Conservation (phyloP, 495 filamentous ascomycete species). For the Polyplosphaeria fusca region DNA sequence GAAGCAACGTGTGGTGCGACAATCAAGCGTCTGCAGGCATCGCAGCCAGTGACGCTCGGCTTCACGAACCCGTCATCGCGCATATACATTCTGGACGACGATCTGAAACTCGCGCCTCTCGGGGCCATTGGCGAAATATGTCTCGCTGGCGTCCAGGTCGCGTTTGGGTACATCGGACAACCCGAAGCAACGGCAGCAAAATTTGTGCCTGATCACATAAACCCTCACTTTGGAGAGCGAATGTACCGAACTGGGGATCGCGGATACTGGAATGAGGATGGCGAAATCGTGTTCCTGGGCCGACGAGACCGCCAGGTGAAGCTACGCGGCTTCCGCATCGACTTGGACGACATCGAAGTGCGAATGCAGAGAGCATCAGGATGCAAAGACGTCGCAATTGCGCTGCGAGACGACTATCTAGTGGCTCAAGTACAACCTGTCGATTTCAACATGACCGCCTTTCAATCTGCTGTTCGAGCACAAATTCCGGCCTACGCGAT, state of each 20-base stretch:
- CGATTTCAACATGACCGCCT: constrained; percentile 9
- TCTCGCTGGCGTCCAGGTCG: constrained; percentile 41
- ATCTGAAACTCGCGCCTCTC: constrained; percentile 19
- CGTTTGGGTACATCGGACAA: constrained; percentile 39
- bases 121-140: constrained; percentile 42
- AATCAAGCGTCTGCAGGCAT: constrained; percentile 19
- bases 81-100: constrained; percentile 39
- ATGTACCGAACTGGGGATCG: constrained; percentile 44
- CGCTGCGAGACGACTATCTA: constrained; percentile 25
- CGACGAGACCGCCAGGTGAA: constrained; percentile 42
- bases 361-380: background rate
- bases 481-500: constrained; percentile 33
- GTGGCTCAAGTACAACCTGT: constrained; percentile 35
- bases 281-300: constrained; percentile 36
- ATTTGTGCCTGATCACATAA: constrained; percentile 4
- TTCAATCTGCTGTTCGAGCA: constrained; percentile 2
- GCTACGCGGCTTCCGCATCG: constrained; percentile 39
- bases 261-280: constrained; percentile 34
- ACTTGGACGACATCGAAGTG: constrained; percentile 41
- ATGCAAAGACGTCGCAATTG: constrained; percentile 1
- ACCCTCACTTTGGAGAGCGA: constrained; percentile 10
- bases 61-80: constrained; percentile 34
- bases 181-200: constrained; percentile 21
- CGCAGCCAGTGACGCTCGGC: constrained; percentile 39
- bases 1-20: constrained; percentile 40